Percentiles rank a stretch among this genome's conserved stretches.
These are phyloP conservation scores for Ophiostoma australiae DNA, from an alignment of 2,329 filamentous ascomycete species.

Conservation along the genomic window DNA sequence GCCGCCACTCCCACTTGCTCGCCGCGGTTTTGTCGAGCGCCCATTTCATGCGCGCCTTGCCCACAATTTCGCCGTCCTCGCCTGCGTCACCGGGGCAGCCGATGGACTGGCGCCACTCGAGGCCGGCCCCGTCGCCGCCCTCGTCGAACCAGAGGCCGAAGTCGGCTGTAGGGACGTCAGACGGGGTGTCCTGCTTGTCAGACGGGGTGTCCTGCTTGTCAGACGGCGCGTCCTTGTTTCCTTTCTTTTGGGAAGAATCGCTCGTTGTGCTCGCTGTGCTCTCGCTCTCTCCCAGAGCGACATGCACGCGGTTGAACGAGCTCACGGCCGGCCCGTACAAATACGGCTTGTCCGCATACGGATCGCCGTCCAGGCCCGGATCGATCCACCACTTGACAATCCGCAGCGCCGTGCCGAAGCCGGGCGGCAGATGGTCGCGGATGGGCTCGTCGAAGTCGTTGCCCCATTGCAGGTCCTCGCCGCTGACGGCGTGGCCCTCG, in stretches of 20 bases:
- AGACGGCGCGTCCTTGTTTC: not conserved
- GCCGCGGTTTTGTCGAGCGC: slow-evolving; percentile 47
- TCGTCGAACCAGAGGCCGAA: slow-evolving; percentile 57
- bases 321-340: slow-evolving; percentile 78
- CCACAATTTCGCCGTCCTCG: slow-evolving; percentile 32
- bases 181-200: no score
- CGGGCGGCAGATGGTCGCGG: slow-evolving; percentile 75
- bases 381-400: slow-evolving; percentile 90
- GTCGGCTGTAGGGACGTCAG: slow-evolving; percentile 37
- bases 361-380: slow-evolving; percentile 83
- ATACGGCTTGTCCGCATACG: slow-evolving; percentile 79
- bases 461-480: slow-evolving; percentile 76
- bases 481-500: slow-evolving; percentile 47
- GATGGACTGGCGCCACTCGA: slow-evolving; percentile 41
- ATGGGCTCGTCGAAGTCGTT: slow-evolving; percentile 95
- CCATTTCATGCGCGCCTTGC: slow-evolving; percentile 56
- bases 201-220: no score
- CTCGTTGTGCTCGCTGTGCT: not conserved
- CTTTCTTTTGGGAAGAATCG: not conserved
- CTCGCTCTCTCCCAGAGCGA: not conserved
- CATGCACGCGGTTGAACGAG: slow-evolving; percentile 66
- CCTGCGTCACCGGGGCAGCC: slow-evolving; percentile 51
- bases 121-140: slow-evolving; percentile 57
- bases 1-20: slow-evolving; percentile 51
- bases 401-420: slow-evolving; percentile 77